Percentiles rank a stretch among this genome's conserved stretches.
These are phyloP conservation scores for Erodium texanum DNA, from an alignment of 441 rosid species.

Conservation along the genomic window DNA sequence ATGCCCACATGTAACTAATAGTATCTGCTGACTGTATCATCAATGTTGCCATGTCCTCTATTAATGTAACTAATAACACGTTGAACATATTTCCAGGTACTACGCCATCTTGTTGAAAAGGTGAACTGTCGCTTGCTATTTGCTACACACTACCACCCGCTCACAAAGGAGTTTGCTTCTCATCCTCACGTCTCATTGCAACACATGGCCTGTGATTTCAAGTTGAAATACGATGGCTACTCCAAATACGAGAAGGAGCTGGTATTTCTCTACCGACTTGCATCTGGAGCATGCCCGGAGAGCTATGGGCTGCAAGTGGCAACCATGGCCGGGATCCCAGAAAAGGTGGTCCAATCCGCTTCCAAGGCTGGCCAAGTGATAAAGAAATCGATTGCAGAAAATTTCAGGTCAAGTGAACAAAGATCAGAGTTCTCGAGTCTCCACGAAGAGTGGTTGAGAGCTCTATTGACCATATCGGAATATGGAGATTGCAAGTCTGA, in stretches of 20 bases:
- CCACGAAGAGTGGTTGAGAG: constrained; percentile 78
- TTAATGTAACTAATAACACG: background rate
- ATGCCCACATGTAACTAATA: background rate
- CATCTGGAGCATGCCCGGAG: constrained; percentile 84
- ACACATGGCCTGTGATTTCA: constrained; percentile 88
- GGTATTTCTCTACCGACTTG: constrained; percentile 71
- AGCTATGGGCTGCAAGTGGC: constrained; percentile 96
- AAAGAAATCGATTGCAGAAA: constrained; percentile 58
- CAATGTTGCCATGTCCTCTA: background rate
- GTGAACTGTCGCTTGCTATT: constrained; percentile 81
- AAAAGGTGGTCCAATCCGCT: constrained; percentile 59
- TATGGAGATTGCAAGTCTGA: constrained; percentile 18
- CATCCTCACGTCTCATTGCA: constrained; percentile 75
- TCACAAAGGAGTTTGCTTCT: constrained; percentile 82
- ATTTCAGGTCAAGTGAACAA: constrained; percentile 67
- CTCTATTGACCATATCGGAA: constrained; percentile 34
- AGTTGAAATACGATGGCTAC: constrained; percentile 25
- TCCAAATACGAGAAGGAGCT: constrained; percentile 38
- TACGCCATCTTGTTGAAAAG: constrained; percentile 83
- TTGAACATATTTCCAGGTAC: constrained; percentile 39
- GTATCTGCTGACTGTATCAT: background rate
- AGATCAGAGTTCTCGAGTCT: constrained; percentile 80
- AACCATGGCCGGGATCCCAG: constrained; percentile 87
- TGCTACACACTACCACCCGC: constrained; percentile 94
- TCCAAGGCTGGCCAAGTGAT: constrained; percentile 48